Conservation (phyloP, 495 filamentous ascomycete species). For the Penicillium riverlandense region DNA sequence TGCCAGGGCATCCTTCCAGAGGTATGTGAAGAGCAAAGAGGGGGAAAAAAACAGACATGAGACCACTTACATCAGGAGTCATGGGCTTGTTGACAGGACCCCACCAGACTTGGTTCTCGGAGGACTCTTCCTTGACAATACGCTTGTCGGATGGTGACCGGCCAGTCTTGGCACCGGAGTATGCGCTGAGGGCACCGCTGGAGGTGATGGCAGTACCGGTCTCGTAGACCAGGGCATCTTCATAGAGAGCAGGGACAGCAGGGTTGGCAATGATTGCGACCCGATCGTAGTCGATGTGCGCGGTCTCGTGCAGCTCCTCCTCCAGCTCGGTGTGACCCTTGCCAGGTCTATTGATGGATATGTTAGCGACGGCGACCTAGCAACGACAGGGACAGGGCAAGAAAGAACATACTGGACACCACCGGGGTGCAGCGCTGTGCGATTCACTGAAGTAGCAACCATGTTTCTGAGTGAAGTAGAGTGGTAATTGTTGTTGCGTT, state of each 20-base stretch:
- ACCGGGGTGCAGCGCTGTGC: slow-evolving; percentile 80
- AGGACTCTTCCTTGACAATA: slow-evolving; percentile 84
- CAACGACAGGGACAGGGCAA: slow-evolving; percentile 6
- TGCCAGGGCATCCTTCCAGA: slow-evolving; percentile 21
- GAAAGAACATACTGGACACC: slow-evolving; percentile 74
- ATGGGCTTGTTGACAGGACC: slow-evolving; percentile 99
- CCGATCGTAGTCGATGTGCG: slow-evolving; percentile 98
- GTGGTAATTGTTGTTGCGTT: slow-evolving; percentile 58
- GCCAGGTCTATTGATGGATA: slow-evolving; percentile 52
- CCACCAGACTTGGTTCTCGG: slow-evolving; percentile 93
- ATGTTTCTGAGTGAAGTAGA: slow-evolving; percentile 50
- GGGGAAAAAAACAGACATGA: neutral
- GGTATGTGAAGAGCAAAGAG: slow-evolving; percentile 11
- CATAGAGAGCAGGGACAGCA: slow-evolving; percentile 89
- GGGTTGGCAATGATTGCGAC: slow-evolving; percentile 94
- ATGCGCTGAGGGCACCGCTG: slow-evolving; percentile 87
- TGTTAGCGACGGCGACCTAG: slow-evolving; percentile 24
- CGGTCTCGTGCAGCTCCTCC: slow-evolving; percentile 95
- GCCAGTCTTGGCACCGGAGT: slow-evolving; percentile 96
- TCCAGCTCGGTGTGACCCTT: slow-evolving; percentile 91
- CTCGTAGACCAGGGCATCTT: slow-evolving; percentile 98
- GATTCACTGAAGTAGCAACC: slow-evolving; percentile 80
- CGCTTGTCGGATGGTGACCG: slow-evolving; percentile 96
- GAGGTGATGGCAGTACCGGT: slow-evolving; percentile 95
- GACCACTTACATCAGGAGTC: slow-evolving; percentile 81